These are phyloP conservation scores for Letharia lupina DNA, from an alignment of 495 filamentous ascomycete species.

Conservation along the genomic window DNA sequence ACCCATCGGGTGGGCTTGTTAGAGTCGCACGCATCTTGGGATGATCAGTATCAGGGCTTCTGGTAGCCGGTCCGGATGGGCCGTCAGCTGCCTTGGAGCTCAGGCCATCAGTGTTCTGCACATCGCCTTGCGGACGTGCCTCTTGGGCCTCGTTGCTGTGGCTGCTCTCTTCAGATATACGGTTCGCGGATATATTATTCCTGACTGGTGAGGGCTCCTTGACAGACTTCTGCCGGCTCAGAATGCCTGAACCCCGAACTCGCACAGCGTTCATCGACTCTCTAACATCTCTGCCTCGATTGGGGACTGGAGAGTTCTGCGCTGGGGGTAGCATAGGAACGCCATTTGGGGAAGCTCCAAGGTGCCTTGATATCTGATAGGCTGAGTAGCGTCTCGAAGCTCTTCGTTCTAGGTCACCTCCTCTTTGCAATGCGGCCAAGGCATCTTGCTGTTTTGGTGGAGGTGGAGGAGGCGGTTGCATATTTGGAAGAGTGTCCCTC, in stretches of 20 bases:
- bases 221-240: slow-evolving; percentile 53
- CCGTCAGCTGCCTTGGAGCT: slow-evolving; percentile 50
- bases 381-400: slow-evolving; percentile 88
- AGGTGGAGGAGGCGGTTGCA: slow-evolving; percentile 63
- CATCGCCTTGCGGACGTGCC: slow-evolving; percentile 30
- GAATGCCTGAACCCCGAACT: slow-evolving; percentile 57
- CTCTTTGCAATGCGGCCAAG: slow-evolving; percentile 79
- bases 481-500: slow-evolving; percentile 28
- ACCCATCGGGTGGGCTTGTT: slow-evolving; percentile 28
- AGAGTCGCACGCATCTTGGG: slow-evolving; percentile 29
- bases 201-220: slow-evolving; percentile 56
- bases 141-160: slow-evolving; percentile 36
- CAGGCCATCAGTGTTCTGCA: slow-evolving; percentile 36
- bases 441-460: slow-evolving; percentile 83
- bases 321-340: slow-evolving; percentile 73
- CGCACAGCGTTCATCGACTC: slow-evolving; percentile 92
- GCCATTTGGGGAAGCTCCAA: slow-evolving; percentile 70
- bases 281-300: slow-evolving; percentile 76
- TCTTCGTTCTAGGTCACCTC: slow-evolving; percentile 84
- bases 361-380: slow-evolving; percentile 90
- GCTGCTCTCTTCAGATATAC: slow-evolving; percentile 58
- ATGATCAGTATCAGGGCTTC: slow-evolving; percentile 28
- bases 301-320: slow-evolving; percentile 80
- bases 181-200: slow-evolving; percentile 40
- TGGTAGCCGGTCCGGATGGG: slow-evolving; percentile 38